These are phyloP conservation scores for Penicillium sumatraense DNA, from an alignment of 2,329 filamentous ascomycete species.

Conservation along the genomic window DNA sequence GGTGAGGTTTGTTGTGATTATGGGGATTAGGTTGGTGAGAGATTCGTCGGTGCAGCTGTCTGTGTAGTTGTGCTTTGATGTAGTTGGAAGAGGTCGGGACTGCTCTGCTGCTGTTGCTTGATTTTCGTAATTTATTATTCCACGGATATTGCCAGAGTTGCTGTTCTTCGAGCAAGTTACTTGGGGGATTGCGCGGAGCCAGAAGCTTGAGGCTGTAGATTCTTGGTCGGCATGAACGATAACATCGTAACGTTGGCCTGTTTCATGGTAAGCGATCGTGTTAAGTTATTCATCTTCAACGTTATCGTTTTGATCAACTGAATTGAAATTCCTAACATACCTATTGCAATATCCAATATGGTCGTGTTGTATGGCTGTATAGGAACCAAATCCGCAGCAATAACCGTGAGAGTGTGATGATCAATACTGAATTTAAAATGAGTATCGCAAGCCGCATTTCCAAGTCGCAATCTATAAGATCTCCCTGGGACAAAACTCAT, in stretches of 20 bases:
- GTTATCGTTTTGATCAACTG: too few species aligned
- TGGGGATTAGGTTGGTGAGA: conserved; percentile 26
- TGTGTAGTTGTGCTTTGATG: conserved; percentile 16
- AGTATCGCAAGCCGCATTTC: conserved; percentile 32
- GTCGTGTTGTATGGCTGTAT: conserved; percentile 55
- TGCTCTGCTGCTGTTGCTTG: neutral
- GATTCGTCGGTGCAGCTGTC: conserved; percentile 34
- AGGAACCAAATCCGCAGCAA: conserved; percentile 62
- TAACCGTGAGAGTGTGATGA: conserved; percentile 62
- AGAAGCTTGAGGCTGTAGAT: conserved; percentile 28
- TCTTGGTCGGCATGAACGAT: conserved; percentile 35
- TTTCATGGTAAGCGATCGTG: neutral
- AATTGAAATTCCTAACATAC: neutral
- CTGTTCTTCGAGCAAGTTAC: conserved; percentile 46
- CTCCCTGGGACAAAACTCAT: conserved; percentile 29
- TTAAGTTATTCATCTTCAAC: too few species aligned
- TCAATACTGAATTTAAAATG: conserved; percentile 52
- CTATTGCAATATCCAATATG: neutral
- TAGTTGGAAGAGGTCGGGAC: conserved; percentile 12
- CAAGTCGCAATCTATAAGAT: conserved; percentile 31
- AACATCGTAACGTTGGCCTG: conserved; percentile 36
- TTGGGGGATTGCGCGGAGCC: conserved; percentile 52
- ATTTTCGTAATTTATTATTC: conserved; percentile 50
- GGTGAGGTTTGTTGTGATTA: conserved; percentile 17
- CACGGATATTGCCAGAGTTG: conserved; percentile 50